Evolutionary conservation across 257 asterid species (phyloP).

Genomic region (Jacaranda copaia): DNA sequence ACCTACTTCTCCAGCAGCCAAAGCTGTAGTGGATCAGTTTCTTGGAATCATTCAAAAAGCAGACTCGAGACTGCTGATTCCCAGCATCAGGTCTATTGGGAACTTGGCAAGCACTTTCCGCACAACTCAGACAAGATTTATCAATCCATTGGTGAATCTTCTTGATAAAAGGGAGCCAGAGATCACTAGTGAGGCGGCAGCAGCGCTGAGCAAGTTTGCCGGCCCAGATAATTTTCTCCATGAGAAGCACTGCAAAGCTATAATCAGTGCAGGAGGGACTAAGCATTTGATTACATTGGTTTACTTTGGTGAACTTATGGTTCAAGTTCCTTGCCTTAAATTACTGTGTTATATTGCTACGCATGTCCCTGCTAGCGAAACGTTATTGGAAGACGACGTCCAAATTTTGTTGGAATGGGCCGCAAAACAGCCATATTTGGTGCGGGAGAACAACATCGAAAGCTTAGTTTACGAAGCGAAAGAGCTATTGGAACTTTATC

Average conservation of each 20-base stretch:
- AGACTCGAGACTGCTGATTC: slow-evolving; percentile 60
- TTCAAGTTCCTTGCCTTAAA: slow-evolving; percentile 63
- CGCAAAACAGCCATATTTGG: slow-evolving; percentile 51
- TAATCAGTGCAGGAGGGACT: slow-evolving; percentile 55
- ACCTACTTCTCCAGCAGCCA: slow-evolving; percentile 74
- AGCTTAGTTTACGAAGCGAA: slow-evolving; percentile 63
- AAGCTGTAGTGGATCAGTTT: slow-evolving; percentile 75
- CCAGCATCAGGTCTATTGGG: slow-evolving; percentile 72
- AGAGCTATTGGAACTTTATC: slow-evolving; percentile 70
- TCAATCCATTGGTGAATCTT: slow-evolving; percentile 62
- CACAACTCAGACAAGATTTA: slow-evolving; percentile 70
- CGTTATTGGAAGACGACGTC: slow-evolving; percentile 59
- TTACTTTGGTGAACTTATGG: slow-evolving; percentile 73
- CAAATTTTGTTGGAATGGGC: slow-evolving; percentile 66
- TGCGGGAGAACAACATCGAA: slow-evolving; percentile 56
- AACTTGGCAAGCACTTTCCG: slow-evolving; percentile 75
- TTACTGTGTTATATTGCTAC: slow-evolving; percentile 69
- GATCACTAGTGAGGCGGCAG: slow-evolving; percentile 60
- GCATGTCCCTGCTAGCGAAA: slow-evolving; percentile 72
- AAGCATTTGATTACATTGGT: slow-evolving; percentile 57
- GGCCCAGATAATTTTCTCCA: slow-evolving; percentile 67
- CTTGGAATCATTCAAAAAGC: slow-evolving; percentile 56
- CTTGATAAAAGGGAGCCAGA: slow-evolving; percentile 76
- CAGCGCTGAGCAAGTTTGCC: slow-evolving; percentile 67
- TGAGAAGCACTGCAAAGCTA: slow-evolving; percentile 64